phyloP scores from a whole-genome alignment of 2,329 filamentous ascomycete species.

The Exophiala spinifera region DNA sequence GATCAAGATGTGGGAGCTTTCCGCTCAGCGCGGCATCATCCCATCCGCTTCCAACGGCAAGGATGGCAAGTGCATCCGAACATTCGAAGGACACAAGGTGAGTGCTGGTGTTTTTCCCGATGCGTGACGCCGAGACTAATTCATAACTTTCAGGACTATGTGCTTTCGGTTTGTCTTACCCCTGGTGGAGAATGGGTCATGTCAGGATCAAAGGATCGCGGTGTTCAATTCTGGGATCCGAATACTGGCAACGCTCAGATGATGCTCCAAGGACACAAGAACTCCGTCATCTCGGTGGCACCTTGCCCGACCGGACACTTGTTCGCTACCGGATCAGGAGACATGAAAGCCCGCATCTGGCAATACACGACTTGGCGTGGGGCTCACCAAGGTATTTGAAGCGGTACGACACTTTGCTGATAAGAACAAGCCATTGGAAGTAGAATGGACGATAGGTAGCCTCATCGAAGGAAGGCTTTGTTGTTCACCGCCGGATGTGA shows the following conservation, averaged over 20 bases:
- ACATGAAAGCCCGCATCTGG: conserved; percentile 98
- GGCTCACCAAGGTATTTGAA: conserved; percentile 17
- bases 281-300: conserved; percentile 95
- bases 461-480: background rate
- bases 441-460: background rate
- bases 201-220: conserved; percentile 93
- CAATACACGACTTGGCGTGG: conserved; percentile 57
- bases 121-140: conserved; percentile 17
- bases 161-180: conserved; percentile 90
- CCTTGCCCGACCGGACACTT: conserved; percentile 83
- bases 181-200: conserved; percentile 95
- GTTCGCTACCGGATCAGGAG: conserved; percentile 94
- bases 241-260: conserved; percentile 89
- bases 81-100: conserved; percentile 94
- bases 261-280: conserved; percentile 98
- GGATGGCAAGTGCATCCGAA: conserved; percentile 90
- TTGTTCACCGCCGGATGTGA: background rate
- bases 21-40: conserved; percentile 64
- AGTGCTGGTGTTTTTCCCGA: conserved; percentile 31
- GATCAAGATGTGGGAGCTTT: conserved; percentile 98
- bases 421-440: background rate
- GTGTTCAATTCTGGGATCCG: conserved; percentile 98
- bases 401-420: background rate
- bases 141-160: conserved; percentile 70
- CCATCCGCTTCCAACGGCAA: conserved; percentile 64